Conservation (phyloP, 1,284 basidiomycete genomes). For the Leccinum pachyderme region DNA sequence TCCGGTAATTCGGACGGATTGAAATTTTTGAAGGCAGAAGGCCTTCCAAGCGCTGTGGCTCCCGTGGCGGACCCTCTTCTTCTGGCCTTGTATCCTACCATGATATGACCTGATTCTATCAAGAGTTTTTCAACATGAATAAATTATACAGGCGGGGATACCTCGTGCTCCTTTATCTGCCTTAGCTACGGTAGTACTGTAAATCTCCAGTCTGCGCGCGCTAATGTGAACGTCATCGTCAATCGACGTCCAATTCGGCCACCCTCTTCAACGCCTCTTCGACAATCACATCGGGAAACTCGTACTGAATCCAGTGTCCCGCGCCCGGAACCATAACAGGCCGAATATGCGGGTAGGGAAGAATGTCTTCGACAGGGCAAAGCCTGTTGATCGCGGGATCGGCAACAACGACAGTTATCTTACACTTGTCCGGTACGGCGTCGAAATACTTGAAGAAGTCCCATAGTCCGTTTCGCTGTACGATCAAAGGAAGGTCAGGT, state of each 20-base stretch:
- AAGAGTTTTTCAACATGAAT: too few species aligned
- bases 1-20: too few species aligned
- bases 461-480: constrained; percentile 25
- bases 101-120: too few species aligned
- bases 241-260: constrained; percentile 8
- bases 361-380: constrained; percentile 11
- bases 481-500: background rate
- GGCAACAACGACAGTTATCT: constrained; percentile 18
- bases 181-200: too few species aligned
- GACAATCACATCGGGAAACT: constrained; percentile 23
- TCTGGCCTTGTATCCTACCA: too few species aligned
- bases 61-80: too few species aligned
- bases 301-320: constrained; percentile 26
- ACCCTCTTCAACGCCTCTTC: constrained; percentile 24
- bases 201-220: too few species aligned
- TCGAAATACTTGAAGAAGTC: constrained; percentile 12
- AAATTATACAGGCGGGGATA: too few species aligned
- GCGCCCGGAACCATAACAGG: constrained; percentile 16
- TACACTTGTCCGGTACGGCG: constrained; percentile 11
- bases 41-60: too few species aligned
- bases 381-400: constrained; percentile 15
- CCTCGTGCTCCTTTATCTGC: too few species aligned
- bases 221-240: background rate
- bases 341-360: constrained; percentile 16
- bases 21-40: too few species aligned